A percentile compares a stretch with the other conserved stretches of the same genome.
Conservation (phyloP, 2,329 filamentous ascomycete species). For the Neofusicoccum kwambonambiense region DNA sequence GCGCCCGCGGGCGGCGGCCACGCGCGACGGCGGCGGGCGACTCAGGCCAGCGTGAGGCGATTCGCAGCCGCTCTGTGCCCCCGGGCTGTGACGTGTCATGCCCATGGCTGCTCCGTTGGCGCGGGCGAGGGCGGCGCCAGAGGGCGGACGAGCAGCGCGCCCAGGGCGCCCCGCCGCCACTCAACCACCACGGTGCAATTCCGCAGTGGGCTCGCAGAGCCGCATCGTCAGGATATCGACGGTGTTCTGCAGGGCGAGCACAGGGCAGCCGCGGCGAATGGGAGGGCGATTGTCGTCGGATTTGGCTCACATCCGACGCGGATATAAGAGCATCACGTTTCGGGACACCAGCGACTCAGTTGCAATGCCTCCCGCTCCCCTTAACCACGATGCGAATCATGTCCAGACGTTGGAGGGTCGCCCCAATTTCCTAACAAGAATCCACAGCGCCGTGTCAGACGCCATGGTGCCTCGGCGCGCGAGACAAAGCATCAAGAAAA, state of each 20-base stretch:
- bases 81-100: constrained; percentile 9
- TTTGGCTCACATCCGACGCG: constrained; percentile 4
- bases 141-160: not conserved
- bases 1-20: not conserved
- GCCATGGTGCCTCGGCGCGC: not conserved
- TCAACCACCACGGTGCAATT: not conserved
- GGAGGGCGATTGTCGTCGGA: constrained; percentile 5
- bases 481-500: not conserved
- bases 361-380: constrained; percentile 8
- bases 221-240: not conserved
- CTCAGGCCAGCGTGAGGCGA: not conserved
- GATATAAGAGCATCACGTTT: constrained; percentile 3
- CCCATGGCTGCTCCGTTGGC: not conserved
- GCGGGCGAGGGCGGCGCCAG: not conserved
- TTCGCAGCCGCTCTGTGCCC: not conserved
- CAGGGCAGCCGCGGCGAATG: not conserved
- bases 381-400: constrained; percentile 14
- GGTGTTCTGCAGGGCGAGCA: too few relatives aligned
- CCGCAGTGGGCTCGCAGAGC: not conserved
- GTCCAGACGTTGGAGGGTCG: constrained; percentile 5
- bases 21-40: not conserved
- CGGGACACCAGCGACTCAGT: constrained; percentile 4
- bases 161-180: not conserved
- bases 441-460: not conserved
- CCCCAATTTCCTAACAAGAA: not conserved